Evolutionary conservation across 306 rosid genomes (phyloP), one percentile per base, ranked within the genome.

Genomic region (Citrullus mucosospermus): DNA sequence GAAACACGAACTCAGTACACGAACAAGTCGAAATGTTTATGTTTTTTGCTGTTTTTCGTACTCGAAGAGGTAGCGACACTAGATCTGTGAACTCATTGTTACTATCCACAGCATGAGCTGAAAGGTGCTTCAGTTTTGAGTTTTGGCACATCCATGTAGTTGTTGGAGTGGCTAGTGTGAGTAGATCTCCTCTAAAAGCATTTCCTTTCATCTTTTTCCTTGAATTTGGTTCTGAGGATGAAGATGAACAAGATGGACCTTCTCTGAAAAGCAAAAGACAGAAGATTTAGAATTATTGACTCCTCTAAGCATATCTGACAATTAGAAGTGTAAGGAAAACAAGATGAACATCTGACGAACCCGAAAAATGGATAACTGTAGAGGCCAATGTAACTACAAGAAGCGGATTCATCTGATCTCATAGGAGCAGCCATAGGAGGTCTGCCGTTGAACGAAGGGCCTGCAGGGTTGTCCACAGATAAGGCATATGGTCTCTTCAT

Each of bases 401-500:
- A 65, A 70, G 77, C 43, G 44, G 83, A 78, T 77, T 80, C 83
- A 79, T 86, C 90, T 56, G 87, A 66, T 84, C 87, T 82, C 76
- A 57, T 59, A 68, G 83, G 82, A 81, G 85, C 89, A 80, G 75
- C 73, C 63, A 83, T 36, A 78, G 83, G 85, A 32, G 81, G 44
- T 34, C 79, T 89, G 79, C 61, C 83, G 84, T 80, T 81, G 83
- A 86, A 81, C 72, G 87, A 66, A 9, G 91, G 82, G 34, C 59
- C 55, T 11, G 85, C 57, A 22, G 89, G 80, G 84, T 77, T 65
- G 30, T 90, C 90, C 74, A 83, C 77, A 82, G 84, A 85, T 81
- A 88, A 88, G 78, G 97, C 89, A 63, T 87, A 79, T 71, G 89
- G 72, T 84, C 97, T 90, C 85, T 93, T 91, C 84, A 84, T 77